Percentiles rank a stretch among this genome's conserved stretches.
phyloP scores from a whole-genome alignment of 75 land plant genomes.

The Sequoiadendron giganteum region DNA sequence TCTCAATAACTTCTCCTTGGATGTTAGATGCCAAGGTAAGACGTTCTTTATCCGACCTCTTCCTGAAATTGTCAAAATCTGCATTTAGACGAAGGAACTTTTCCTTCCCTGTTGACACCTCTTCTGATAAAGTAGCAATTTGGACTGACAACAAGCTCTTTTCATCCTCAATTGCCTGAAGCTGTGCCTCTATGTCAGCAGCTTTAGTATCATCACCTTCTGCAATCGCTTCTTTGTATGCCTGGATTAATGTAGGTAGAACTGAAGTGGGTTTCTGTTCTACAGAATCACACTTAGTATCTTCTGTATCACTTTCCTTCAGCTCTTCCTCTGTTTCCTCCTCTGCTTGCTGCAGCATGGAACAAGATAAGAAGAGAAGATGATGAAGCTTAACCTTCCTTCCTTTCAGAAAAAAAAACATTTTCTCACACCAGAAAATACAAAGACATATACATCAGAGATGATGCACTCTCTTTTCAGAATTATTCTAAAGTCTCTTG shows the following conservation, averaged over 20 bases:
- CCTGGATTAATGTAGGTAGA: slow-evolving; percentile 39
- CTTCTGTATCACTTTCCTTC: slow-evolving; percentile 14
- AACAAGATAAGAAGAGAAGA: background rate
- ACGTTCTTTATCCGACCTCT: slow-evolving; percentile 77
- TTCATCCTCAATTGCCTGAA: slow-evolving; percentile 45
- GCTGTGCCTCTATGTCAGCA: slow-evolving; percentile 45
- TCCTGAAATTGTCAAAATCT: slow-evolving; percentile 96
- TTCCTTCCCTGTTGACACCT: slow-evolving; percentile 65
- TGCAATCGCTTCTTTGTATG: slow-evolving; percentile 71
- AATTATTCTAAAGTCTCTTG: background rate
- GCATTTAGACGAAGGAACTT: slow-evolving; percentile 82
- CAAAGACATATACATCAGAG: background rate
- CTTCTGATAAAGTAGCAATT: slow-evolving; percentile 49
- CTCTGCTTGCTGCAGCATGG: background rate
- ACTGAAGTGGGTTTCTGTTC: slow-evolving; percentile 10
- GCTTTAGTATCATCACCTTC: slow-evolving; percentile 54
- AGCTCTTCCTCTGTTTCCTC: slow-evolving; percentile 8
- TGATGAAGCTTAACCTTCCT: background rate
- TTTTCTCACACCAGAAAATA: background rate
- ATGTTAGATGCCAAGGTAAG: slow-evolving; percentile 46
- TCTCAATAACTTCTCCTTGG: slow-evolving; percentile 80
- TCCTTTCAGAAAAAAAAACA: background rate
- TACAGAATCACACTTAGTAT: background rate
- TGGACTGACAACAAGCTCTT: slow-evolving; percentile 43
- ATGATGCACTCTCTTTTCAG: background rate